A percentile compares a stretch with the other conserved stretches of the same genome.
Evolutionary conservation across 257 asterid genomes (phyloP).

Genomic region (Paraleonurus japonicus): DNA sequence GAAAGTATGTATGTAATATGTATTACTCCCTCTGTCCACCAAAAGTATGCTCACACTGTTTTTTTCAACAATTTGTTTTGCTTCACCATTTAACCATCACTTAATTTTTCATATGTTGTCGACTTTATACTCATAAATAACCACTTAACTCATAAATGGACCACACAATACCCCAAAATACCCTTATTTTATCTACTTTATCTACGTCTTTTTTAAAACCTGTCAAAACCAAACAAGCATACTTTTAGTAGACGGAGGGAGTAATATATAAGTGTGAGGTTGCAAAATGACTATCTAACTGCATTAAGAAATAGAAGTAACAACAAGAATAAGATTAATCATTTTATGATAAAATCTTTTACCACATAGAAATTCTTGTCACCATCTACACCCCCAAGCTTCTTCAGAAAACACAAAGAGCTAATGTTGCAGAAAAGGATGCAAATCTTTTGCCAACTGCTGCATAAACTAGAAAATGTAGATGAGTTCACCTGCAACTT

Average conservation of each 20-base stretch:
- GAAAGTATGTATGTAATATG: neutral
- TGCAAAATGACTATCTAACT: neutral
- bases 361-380: neutral
- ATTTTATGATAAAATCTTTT: neutral
- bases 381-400: neutral
- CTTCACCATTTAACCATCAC: too few relatives aligned
- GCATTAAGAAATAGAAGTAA: neutral
- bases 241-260: too few relatives aligned
- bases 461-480: neutral
- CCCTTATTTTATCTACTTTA: too few relatives aligned
- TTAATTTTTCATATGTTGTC: too few relatives aligned
- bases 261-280: neutral
- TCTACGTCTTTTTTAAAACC: too few relatives aligned
- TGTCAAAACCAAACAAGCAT: too few relatives aligned
- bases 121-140: too few relatives aligned
- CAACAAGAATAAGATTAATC: neutral
- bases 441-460: neutral
- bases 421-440: constrained; percentile 3
- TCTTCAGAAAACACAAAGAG: neutral
- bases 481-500: constrained; percentile 35
- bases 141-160: too few relatives aligned
- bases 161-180: too few relatives aligned
- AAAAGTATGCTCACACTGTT: too few relatives aligned
- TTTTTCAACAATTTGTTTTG: too few relatives aligned
- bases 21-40: too few relatives aligned